Evolutionary conservation across 2,329 filamentous ascomycete species (phyloP).

Genomic region (Hymenoscyphus occultus): DNA sequence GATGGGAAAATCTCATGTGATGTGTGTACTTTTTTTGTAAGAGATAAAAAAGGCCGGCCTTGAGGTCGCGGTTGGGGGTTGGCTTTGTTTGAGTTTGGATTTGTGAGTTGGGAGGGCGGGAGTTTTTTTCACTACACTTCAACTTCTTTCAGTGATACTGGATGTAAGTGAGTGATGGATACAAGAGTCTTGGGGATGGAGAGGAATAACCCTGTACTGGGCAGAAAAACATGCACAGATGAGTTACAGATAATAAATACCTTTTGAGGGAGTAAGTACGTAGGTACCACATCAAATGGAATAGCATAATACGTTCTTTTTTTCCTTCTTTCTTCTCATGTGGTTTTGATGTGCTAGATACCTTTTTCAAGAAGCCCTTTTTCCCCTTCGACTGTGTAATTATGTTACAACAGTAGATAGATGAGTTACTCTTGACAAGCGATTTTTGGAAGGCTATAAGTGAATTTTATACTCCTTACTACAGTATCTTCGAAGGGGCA

Average conservation of each 20-base stretch:
- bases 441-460: too few species aligned
- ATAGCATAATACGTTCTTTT: not conserved
- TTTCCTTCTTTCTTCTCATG: not conserved
- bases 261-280: not conserved
- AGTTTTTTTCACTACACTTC: not conserved
- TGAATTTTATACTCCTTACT: too few species aligned
- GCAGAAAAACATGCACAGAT: not conserved
- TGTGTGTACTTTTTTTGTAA: not conserved
- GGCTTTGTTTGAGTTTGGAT: not conserved
- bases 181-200: not conserved
- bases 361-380: too few species aligned
- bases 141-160: not conserved
- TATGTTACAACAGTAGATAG: too few species aligned
- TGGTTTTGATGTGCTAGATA: not conserved
- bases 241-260: not conserved
- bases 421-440: too few species aligned
- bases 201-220: not conserved
- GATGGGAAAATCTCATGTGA: not conserved
- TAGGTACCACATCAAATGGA: not conserved
- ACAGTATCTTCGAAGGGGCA: too few species aligned
- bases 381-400: too few species aligned
- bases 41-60: conserved; percentile 1
- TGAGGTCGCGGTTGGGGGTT: not conserved
- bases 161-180: not conserved
- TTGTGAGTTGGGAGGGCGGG: not conserved